A percentile compares a stretch with the other conserved stretches of the same genome.
phyloP scores from a whole-genome alignment of 202 grass and related monocot genomes.

The Schoenoplectus tabernaemontani region DNA sequence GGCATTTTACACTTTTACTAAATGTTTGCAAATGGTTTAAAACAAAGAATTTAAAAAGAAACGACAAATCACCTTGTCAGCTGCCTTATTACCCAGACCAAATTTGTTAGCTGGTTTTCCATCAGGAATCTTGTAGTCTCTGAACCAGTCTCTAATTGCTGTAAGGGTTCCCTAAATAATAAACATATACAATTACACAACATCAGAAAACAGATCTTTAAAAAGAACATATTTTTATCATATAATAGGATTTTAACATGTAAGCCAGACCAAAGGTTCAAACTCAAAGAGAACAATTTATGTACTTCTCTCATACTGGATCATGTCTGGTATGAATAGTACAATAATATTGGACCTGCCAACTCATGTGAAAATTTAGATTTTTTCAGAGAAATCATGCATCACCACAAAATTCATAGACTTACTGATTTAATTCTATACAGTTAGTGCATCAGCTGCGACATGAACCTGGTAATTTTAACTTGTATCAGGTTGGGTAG shows the following conservation, averaged over 20 bases:
- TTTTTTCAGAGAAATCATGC: not conserved
- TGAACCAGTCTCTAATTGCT: conserved; percentile 95
- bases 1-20: not conserved
- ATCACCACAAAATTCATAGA: not conserved
- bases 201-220: conserved; percentile 9
- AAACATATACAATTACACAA: not conserved
- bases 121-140: conserved; percentile 99
- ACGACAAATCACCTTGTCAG: conserved; percentile 58
- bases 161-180: conserved; percentile 76
- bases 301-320: not conserved
- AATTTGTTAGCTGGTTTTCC: conserved; percentile 94
- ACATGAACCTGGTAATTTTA: not conserved
- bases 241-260: not conserved
- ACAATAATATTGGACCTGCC: not conserved
- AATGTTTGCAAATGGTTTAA: not conserved
- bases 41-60: not conserved
- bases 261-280: not conserved
- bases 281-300: not conserved
- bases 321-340: not conserved
- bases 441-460: not conserved
- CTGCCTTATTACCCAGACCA: conserved; percentile 78
- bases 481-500: not conserved
- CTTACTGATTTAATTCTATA: not conserved
- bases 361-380: not conserved
- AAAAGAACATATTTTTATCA: not conserved